A percentile compares a stretch with the other conserved stretches of the same genome.
phyloP scores from a whole-genome alignment of 495 filamentous ascomycete genomes.

The Choiromyces venosus region DNA sequence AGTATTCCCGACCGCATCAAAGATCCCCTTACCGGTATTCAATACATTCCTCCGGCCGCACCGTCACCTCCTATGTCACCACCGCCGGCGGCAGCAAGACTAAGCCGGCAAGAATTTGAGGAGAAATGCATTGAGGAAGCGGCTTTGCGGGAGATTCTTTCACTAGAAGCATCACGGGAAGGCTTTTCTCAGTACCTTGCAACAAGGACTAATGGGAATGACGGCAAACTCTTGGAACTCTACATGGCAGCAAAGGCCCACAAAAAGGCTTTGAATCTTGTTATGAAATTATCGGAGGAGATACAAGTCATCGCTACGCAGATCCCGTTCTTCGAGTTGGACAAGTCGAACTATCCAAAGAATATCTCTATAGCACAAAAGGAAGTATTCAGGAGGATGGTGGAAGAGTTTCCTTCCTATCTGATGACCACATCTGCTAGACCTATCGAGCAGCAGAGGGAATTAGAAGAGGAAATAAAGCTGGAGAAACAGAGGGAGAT shows the following conservation, averaged over 20 bases:
- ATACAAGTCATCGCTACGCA: not conserved
- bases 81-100: too few species aligned
- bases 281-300: not conserved
- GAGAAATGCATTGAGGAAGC: not conserved
- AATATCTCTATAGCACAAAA: not conserved
- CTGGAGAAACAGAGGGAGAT: not conserved
- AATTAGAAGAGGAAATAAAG: not conserved
- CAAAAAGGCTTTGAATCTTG: not conserved
- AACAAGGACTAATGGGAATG: not conserved
- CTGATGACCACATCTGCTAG: not conserved
- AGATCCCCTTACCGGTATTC: not conserved
- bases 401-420: not conserved
- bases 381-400: not conserved
- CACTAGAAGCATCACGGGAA: not conserved
- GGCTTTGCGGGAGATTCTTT: not conserved
- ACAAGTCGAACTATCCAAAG: not conserved
- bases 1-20: not conserved
- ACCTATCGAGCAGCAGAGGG: not conserved
- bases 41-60: not conserved
- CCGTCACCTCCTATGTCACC: not conserved
- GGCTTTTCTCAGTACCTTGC: not conserved
- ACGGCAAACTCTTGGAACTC: not conserved
- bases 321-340: not conserved
- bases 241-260: not conserved
- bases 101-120: not conserved